These are phyloP conservation scores for Cystoderma amianthinum DNA, from an alignment of 768 basidiomycete genomes.

Conservation along the genomic window DNA sequence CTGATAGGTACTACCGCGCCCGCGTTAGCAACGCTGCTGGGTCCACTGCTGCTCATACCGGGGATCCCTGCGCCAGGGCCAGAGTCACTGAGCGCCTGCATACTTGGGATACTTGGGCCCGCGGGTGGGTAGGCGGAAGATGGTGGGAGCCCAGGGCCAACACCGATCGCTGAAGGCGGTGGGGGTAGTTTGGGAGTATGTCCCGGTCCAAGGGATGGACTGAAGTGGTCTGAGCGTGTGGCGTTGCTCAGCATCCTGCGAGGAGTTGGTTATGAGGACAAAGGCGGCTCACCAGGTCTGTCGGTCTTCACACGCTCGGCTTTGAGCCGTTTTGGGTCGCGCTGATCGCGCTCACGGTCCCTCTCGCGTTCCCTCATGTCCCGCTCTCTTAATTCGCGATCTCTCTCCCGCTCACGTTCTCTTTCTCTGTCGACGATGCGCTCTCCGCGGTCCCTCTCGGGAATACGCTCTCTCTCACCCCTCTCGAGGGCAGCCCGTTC, in stretches of 20 bases:
- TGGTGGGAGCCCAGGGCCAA: constrained; percentile 29
- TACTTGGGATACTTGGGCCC: background rate
- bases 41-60: background rate
- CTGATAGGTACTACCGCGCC: constrained; percentile 12
- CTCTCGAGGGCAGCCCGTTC: constrained; percentile 16
- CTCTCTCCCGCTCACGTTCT: constrained; percentile 32
- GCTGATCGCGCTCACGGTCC: constrained; percentile 35
- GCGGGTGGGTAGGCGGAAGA: background rate
- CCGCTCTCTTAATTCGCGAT: constrained; percentile 17
- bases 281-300: constrained; percentile 19
- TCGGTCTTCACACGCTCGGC: constrained; percentile 30
- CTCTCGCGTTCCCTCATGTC: constrained; percentile 19
- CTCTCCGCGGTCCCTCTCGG: constrained; percentile 8
- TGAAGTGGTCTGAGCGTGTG: constrained; percentile 24
- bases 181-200: constrained; percentile 31
- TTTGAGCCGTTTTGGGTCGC: constrained; percentile 60
- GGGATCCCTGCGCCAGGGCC: background rate
- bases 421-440: constrained; percentile 25
- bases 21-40: constrained; percentile 5
- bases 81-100: background rate
- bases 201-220: constrained; percentile 27
- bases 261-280: background rate
- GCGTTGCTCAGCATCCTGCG: background rate
- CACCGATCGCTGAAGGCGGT: constrained; percentile 20
- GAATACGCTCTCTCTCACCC: constrained; percentile 15